Evolutionary conservation across 345 rosid genomes (phyloP).

Genomic region (Schrenkiella parvula): DNA sequence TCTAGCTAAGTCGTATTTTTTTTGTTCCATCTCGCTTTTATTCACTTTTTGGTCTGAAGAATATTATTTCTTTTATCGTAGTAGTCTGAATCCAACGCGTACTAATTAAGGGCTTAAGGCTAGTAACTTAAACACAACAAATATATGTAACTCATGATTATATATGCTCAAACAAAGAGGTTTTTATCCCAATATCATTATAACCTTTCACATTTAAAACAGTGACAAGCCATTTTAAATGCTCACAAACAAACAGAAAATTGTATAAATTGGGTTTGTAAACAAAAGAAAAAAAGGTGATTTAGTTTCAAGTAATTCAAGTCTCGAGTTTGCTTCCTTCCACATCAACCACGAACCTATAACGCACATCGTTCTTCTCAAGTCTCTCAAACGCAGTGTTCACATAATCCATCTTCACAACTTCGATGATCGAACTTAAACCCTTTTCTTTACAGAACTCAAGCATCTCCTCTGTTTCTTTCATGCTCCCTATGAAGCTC

Average conservation of each 20-base stretch:
- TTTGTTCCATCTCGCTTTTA: not conserved
- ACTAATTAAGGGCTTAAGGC: not conserved
- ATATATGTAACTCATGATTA: not conserved
- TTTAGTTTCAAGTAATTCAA: not conserved
- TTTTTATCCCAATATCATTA: not conserved
- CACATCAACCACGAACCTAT: slow-evolving; percentile 83
- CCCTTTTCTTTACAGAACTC: slow-evolving; percentile 66
- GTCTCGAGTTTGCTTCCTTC: slow-evolving; percentile 73
- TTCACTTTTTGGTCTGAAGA: not conserved
- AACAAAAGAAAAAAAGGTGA: not conserved
- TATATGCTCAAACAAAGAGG: not conserved
- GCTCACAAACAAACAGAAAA: slow-evolving; percentile 11
- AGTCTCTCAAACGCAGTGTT: slow-evolving; percentile 85
- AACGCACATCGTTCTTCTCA: slow-evolving; percentile 90
- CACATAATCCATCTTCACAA: slow-evolving; percentile 74
- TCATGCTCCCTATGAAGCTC: slow-evolving; percentile 79
- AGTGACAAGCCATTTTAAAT: not conserved
- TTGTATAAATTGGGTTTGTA: not conserved
- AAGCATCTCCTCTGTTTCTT: slow-evolving; percentile 81
- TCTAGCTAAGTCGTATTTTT: not conserved
- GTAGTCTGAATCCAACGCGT: not conserved
- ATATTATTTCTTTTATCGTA: not conserved
- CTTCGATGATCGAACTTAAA: slow-evolving; percentile 68
- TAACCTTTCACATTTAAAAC: not conserved
- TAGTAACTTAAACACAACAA: not conserved